These are phyloP conservation scores for Ballota nigra DNA, from an alignment of 257 asterid species.

Conservation along the genomic window DNA sequence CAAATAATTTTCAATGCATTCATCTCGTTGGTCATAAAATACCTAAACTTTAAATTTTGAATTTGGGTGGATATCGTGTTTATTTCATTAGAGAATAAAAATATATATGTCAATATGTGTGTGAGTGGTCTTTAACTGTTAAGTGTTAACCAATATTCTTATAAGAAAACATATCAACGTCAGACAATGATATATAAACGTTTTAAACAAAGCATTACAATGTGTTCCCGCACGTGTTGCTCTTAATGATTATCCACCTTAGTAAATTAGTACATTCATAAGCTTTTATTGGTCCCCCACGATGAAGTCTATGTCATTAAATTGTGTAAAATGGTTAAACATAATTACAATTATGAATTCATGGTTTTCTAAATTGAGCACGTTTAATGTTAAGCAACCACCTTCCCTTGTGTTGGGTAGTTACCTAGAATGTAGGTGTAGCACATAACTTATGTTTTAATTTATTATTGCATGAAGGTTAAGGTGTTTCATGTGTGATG, in stretches of 20 bases:
- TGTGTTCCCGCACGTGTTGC: not conserved
- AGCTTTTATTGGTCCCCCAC: constrained; percentile 9
- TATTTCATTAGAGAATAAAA: no score
- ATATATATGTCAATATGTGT: no score
- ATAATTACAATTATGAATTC: not conserved
- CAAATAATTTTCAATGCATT: no score
- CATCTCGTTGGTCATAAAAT: no score
- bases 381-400: not conserved
- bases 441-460: not conserved
- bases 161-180: not conserved
- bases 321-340: not conserved
- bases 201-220: not conserved
- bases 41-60: no score
- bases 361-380: constrained; percentile 16
- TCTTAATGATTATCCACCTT: not conserved
- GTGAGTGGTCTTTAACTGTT: no score
- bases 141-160: not conserved
- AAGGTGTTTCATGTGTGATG: not conserved
- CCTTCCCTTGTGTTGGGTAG: not conserved
- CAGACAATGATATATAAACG: not conserved
- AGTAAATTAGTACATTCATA: not conserved
- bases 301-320: not conserved
- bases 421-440: not conserved
- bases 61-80: no score
- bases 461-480: not conserved